Evolutionary conservation across 1,284 basidiomycete species (phyloP), one percentile per base, ranked within the genome.

Genomic region (Irpex sp.): DNA sequence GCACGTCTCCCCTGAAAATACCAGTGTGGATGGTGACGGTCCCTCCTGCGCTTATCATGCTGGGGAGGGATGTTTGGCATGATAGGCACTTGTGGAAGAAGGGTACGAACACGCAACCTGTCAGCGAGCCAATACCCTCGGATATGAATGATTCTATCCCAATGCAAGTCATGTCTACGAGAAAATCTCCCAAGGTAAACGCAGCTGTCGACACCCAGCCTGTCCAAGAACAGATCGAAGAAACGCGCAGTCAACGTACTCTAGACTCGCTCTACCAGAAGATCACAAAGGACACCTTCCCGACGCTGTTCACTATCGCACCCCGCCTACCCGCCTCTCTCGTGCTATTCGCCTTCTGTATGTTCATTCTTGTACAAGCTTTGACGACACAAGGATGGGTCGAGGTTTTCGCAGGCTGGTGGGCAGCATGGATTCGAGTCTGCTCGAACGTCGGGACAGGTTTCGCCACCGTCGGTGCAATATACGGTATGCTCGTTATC

Each of bases 311-410:
- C 68, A 85, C 82, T 15, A 88, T 92, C 0, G 74, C 90, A 1
- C 84, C 86, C 0, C 83, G 91, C 8, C 80, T 96, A 0, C 94
- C 94, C 0, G 84, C 94, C 64, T 83, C 86, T 8, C 84, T 98
- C 5, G 79, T 98, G 8, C 95, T 95, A 0, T 98, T 98, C 71
- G 93, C 95, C 0, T 95, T 98, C 73, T 89, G 91, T 4, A 95
- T 97, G 79, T 98, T 98, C 78, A 94, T 98, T 69, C 86, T 98
- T 56, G 94, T 97, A 60, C 91, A 97, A 71, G 92, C 85, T 0
- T 81, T 98, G 6, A 83, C 87, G 4, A 83, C 89, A 63, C 88
- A 91, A 60, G 95, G 95, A n/a, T 98, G 97, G 94, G 94, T 98
- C 31, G 81, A 87, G 31, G 83, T 97, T 17, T 96, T 97, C 73